A percentile compares a stretch with the other conserved stretches of the same genome.
phyloP scores from a whole-genome alignment of 768 basidiomycete genomes.

The Leccinum barrowsii region DNA sequence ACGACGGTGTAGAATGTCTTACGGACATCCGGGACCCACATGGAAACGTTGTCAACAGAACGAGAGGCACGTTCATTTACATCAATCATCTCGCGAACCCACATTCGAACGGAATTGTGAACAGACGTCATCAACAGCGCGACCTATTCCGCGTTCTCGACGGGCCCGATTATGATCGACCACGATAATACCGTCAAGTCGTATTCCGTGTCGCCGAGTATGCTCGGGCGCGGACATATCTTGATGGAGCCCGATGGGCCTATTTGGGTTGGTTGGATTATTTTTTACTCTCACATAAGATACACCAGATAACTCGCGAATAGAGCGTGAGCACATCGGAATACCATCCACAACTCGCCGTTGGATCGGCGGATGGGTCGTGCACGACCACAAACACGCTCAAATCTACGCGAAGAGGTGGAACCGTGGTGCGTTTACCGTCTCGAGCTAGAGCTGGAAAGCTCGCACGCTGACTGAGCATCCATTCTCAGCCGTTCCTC shows the following conservation, averaged over 20 bases:
- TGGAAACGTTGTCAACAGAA: conserved; percentile 70
- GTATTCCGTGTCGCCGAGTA: conserved; percentile 66
- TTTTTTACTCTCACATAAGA: background rate
- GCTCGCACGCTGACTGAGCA: background rate
- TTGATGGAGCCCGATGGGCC: conserved; percentile 75
- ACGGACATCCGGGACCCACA: conserved; percentile 73
- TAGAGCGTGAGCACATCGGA: conserved; percentile 77
- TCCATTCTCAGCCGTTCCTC: conserved; percentile 58
- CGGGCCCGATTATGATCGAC: conserved; percentile 74
- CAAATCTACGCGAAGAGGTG: conserved; percentile 64
- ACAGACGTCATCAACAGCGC: conserved; percentile 70
- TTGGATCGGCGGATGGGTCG: conserved; percentile 80
- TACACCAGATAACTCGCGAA: background rate
- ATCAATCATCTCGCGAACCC: background rate
- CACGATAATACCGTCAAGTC: conserved; percentile 79
- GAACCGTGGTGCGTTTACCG: conserved; percentile 55
- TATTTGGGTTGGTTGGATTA: conserved; percentile 63
- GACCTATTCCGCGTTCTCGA: conserved; percentile 62
- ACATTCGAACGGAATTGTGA: background rate
- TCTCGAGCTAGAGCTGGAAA: background rate
- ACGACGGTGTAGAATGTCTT: conserved; percentile 74
- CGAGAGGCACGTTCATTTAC: conserved; percentile 50
- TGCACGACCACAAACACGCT: conserved; percentile 72
- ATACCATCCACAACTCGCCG: conserved; percentile 81
- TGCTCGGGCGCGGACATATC: conserved; percentile 70